phyloP scores from a whole-genome alignment of 306 rosid genomes.

The Ormosia semicastrata region DNA sequence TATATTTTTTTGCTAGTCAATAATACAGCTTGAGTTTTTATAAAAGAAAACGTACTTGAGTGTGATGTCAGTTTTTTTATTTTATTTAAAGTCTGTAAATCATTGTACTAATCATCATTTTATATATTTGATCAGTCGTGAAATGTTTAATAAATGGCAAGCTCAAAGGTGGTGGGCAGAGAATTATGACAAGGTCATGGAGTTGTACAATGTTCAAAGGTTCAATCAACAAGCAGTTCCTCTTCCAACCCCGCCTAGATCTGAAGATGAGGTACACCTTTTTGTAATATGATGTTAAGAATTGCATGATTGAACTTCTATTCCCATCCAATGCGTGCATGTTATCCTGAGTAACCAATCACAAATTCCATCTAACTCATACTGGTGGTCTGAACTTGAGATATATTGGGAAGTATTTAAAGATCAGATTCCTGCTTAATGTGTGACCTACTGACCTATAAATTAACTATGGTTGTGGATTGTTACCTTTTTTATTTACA shows the following conservation, averaged over 20 bases:
- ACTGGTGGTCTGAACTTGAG: not conserved
- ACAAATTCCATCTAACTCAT: slow-evolving; percentile 5
- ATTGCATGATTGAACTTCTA: slow-evolving; percentile 2
- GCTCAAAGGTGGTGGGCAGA: slow-evolving; percentile 98
- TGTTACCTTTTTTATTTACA: slow-evolving; percentile 1
- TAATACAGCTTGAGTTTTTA: not conserved
- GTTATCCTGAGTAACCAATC: not conserved
- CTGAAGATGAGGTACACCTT: slow-evolving; percentile 74
- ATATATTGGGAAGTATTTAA: not conserved
- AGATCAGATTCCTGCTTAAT: not conserved
- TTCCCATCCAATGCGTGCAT: not conserved
- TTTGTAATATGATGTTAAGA: slow-evolving; percentile 17
- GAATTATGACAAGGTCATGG: slow-evolving; percentile 94
- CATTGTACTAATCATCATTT: slow-evolving; percentile 28
- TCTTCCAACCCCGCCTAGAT: slow-evolving; percentile 83
- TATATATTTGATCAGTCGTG: slow-evolving; percentile 63
- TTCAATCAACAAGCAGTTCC: slow-evolving; percentile 86
- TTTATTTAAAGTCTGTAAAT: not conserved
- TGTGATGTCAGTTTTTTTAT: not conserved
- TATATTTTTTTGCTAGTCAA: not conserved
- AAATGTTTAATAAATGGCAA: slow-evolving; percentile 90
- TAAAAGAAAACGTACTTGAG: not conserved
- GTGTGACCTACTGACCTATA: not conserved
- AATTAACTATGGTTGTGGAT: not conserved
- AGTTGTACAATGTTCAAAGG: slow-evolving; percentile 91